A percentile compares a stretch with the other conserved stretches of the same genome.
These are phyloP conservation scores for Tylopilus sp. DNA, from an alignment of 768 basidiomycete genomes.

Conservation along the genomic window DNA sequence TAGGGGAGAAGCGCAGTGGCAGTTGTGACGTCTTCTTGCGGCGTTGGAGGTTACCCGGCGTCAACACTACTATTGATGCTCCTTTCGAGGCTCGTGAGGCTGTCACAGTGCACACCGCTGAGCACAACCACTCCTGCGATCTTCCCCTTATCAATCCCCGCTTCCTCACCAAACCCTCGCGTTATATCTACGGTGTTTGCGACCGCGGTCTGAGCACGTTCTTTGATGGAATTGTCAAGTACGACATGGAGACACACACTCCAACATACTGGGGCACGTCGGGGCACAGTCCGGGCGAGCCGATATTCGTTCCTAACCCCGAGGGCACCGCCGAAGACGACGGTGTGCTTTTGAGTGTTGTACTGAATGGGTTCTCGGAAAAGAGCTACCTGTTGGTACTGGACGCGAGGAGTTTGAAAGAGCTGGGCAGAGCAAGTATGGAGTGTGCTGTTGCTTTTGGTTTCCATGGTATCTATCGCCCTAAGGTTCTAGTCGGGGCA, in stretches of 20 bases:
- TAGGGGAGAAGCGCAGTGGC: constrained; percentile 16
- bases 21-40: constrained; percentile 22
- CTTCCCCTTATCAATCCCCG: constrained; percentile 35
- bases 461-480: constrained; percentile 33
- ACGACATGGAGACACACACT: constrained; percentile 27
- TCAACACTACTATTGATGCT: constrained; percentile 15
- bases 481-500: constrained; percentile 6
- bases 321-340: constrained; percentile 31
- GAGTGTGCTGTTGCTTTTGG: constrained; percentile 32
- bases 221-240: constrained; percentile 35
- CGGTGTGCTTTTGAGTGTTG: constrained; percentile 37
- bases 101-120: constrained; percentile 18
- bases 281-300: constrained; percentile 34
- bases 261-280: constrained; percentile 27
- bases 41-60: constrained; percentile 31
- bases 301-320: constrained; percentile 36
- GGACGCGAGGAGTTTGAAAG: constrained; percentile 34
- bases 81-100: constrained; percentile 18
- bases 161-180: constrained; percentile 29
- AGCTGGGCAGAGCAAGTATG: constrained; percentile 36
- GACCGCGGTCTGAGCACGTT: constrained; percentile 31
- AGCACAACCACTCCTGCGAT: constrained; percentile 31
- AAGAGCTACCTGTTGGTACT: constrained; percentile 36
- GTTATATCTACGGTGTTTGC: constrained; percentile 32
- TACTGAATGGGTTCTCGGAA: constrained; percentile 30